Conservation (phyloP, 306 rosid genomes). For the Calophaca sinica region DNA sequence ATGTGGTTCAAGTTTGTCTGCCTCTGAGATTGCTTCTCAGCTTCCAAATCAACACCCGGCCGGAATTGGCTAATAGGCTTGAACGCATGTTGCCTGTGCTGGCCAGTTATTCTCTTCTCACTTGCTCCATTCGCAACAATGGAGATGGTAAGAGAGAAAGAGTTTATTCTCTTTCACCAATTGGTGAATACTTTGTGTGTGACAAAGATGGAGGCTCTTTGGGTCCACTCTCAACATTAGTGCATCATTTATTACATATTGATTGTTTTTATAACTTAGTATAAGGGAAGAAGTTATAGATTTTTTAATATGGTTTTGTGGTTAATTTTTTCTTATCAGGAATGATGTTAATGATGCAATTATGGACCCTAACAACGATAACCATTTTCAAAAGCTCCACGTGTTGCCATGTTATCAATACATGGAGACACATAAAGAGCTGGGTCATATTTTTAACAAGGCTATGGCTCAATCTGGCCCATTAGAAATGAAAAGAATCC, state of each 20-base stretch:
- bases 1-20: constrained; percentile 14
- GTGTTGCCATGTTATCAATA: background rate
- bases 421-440: constrained; percentile 7
- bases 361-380: constrained; percentile 7
- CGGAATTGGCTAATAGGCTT: constrained; percentile 19
- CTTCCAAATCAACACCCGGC: constrained; percentile 27
- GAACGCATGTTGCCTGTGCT: constrained; percentile 29
- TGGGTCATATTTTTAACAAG: constrained; percentile 10
- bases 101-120: constrained; percentile 27
- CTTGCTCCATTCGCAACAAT: constrained; percentile 37
- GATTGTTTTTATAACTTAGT: too few relatives aligned
- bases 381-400: background rate
- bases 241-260: background rate
- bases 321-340: background rate
- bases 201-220: constrained; percentile 25
- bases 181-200: constrained; percentile 1
- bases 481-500: constrained; percentile 23
- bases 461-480: constrained; percentile 15
- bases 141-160: constrained; percentile 41
- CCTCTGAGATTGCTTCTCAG: constrained; percentile 39
- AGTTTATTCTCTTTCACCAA: constrained; percentile 12
- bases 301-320: background rate
- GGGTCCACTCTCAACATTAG: background rate
- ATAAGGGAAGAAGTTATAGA: too few relatives aligned
- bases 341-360: constrained; percentile 36